Base-by-base conservation (phyloP, 108 stramenopile species). In the Stephanodiscus triporus region DNA sequence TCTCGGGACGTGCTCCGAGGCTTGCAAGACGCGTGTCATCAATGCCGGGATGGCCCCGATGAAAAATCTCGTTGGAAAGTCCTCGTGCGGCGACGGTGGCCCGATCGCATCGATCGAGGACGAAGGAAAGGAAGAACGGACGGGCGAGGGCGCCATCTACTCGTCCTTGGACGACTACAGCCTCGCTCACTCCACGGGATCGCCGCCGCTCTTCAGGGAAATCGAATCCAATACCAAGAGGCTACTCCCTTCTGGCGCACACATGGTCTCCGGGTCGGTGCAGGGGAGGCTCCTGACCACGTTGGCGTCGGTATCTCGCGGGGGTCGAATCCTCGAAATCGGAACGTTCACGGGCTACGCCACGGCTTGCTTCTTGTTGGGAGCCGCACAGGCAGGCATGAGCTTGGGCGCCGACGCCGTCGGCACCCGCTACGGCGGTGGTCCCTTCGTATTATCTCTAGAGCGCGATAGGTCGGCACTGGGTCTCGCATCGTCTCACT, bases 291-390 rank as follows among this genome's bases (percentile, higher is more conserved):
- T 95, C 34, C 77, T 97, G 40, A 80, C 78, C n/a, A 85, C 85
- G 30, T 72, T 96, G 56, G 85, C 95, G 36, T 80, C 87, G 9
- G 85, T 93, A 86, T 74, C 88, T 38, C 66, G 94, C 40, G 85
- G 91, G 42, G 90, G 89, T 9, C 79, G 93, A 0, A 78, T 94
- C 47, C 80, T 98, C 32, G 97, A 98, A 75, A 67, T 98, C 42
- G 97, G 97, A 9, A 96, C 93, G 2, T 98, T 98, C 63, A 92
- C 89, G 54, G 97, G 97, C 23, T 98, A 98, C 77, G 91, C 93
- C 4, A 95, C 97, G 9, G 83, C 88, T 19, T 93, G 93, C 72
- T 82, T 98, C 30, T 76, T 92, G 47, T 86, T 91, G 72, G 95
- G 93, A 38, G 87, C 84, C 11, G 29, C 80, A 0, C 84, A 85